Base-by-base conservation (phyloP, 108 stramenopile species). In the Seminavis robusta region DNA sequence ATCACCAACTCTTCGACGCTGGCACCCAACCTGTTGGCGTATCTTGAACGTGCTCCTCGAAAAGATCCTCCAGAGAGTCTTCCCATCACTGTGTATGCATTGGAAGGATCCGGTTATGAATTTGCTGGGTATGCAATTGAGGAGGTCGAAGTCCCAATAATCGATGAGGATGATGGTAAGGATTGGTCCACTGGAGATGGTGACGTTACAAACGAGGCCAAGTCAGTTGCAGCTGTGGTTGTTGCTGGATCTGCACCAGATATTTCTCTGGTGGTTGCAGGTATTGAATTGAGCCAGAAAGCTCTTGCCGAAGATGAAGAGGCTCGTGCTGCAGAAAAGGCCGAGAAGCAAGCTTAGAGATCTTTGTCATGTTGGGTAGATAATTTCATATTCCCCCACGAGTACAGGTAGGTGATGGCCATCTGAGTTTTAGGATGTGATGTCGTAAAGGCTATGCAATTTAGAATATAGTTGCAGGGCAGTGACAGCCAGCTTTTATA, bases 81-180 rank as follows among this genome's bases (percentile, higher is more conserved):
- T 59, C 65, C 82, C 24, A 80, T 92, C 19, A 92, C 91, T 19
- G 85, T 80, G 19, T 92, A 81, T 68, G 79, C 86, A 1, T 61
- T 80, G 49, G 82, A 77, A 31, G 83, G 78, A 15, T 30, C 40
- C 15, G 54, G 37, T 0, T 50, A 47, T 10, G 75, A 78, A 61
- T 92, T 92, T 58, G 56, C 83, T 1, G 91, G 84, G 26, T 92
- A 79, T 69, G 86, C 87, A 10, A 92, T 92, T 67, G 90, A 92
- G 50, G 87, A 88, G 46, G 65, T 88, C 21, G 90, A 88, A 44
- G 75, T 76, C 1, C 64, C 75, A 9, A 51, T 70, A 23, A 43
- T 42, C 27, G 69, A 60, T 30, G 33, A 30, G 15, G 50, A 47
- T 8, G 57, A 47, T 3, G 57, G 29, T 17, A 16, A 21, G 17